Conservation (phyloP, 495 filamentous ascomycete genomes). For the Aspergillus diversus region DNA sequence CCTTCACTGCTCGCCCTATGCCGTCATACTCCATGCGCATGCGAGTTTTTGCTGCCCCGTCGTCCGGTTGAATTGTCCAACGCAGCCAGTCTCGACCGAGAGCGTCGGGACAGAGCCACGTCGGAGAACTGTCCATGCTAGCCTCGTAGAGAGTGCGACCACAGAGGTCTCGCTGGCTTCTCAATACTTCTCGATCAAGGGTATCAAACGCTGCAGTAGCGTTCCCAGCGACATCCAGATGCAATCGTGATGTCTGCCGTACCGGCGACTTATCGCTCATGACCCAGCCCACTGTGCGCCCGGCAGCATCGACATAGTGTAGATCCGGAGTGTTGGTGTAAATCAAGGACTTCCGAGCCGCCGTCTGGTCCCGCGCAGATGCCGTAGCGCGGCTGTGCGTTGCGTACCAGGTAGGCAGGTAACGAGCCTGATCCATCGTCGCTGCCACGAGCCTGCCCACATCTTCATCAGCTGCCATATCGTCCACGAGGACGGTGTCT, state of each 20-base stretch:
- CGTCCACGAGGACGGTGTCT: slow-evolving; percentile 21
- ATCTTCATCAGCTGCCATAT: slow-evolving; percentile 1
- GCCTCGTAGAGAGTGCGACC: not conserved
- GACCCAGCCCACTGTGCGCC: not conserved
- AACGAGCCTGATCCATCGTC: slow-evolving; percentile 14
- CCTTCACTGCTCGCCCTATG: not conserved
- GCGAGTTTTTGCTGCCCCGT: not conserved
- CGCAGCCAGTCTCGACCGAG: not conserved
- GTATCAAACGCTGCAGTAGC: slow-evolving; percentile 29
- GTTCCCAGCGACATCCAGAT: slow-evolving; percentile 29
- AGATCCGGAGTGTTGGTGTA: not conserved
- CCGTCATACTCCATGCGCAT: slow-evolving; percentile 2
- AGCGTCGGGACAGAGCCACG: not conserved
- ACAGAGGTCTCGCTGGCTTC: not conserved
- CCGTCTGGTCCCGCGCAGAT: not conserved
- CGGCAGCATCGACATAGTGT: not conserved
- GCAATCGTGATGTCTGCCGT: slow-evolving; percentile 1
- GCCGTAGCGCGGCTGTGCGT: not conserved
- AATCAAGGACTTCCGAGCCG: not conserved
- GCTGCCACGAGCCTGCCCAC: slow-evolving; percentile 11
- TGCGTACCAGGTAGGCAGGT: not conserved
- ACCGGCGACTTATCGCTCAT: not conserved
- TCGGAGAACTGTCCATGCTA: not conserved
- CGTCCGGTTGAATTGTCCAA: not conserved
- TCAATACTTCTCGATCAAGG: slow-evolving; percentile 14